Base-by-base conservation (phyloP, 805 yeast species). In the Myxozyma geophila region DNA sequence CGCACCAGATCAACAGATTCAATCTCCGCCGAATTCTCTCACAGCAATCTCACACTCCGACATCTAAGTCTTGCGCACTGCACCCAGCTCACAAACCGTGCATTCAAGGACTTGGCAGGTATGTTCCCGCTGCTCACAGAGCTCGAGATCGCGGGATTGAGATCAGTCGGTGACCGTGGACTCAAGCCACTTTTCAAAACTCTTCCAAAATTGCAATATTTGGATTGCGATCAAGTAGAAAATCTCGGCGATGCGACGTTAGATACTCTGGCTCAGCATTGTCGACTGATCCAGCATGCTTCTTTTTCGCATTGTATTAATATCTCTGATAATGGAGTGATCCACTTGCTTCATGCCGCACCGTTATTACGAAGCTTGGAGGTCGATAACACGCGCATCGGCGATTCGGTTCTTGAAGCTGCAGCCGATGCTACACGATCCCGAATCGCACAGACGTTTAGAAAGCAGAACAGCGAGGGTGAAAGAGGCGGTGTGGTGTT, bases 141-240 rank as follows among this genome's bases (percentile, higher is more conserved):
- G 13, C 49, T 63, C 33, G 60, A 59, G 35, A n/a, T 60, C 9
- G 35, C 59, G 7, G 59, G 60, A 17, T 21, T 62, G 6, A 33
- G 54, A 5, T 21, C 39, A 23, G 7, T 63, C 36, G 47, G 47
- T 17, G 67, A 62, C 35, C 58, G 48, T 37, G 62, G 60, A 2
- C 35, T 64, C 17, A 36, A 23, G 12, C 33, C 52, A 6, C 41
- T 64, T n/a, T 19, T 66, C 28, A 53, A 53, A 17, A 62, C 59
- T 10, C 47, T 54, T 7, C 58, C 59, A 21, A 17, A 36, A 17
- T 44, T 63, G 10, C 9, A n/a, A 17, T 60, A 35, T 49, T 54
- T 66, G n/a, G 69, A 66, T 54, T 65, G 68, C 47, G 69, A 66
- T 43, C 52, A 50, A 21, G 55, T 61, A 33, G 39, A 35, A 13